Evolutionary conservation across 768 basidiomycete species (phyloP), one percentile per base, ranked within the genome.

Genomic region (Calocybe indica): DNA sequence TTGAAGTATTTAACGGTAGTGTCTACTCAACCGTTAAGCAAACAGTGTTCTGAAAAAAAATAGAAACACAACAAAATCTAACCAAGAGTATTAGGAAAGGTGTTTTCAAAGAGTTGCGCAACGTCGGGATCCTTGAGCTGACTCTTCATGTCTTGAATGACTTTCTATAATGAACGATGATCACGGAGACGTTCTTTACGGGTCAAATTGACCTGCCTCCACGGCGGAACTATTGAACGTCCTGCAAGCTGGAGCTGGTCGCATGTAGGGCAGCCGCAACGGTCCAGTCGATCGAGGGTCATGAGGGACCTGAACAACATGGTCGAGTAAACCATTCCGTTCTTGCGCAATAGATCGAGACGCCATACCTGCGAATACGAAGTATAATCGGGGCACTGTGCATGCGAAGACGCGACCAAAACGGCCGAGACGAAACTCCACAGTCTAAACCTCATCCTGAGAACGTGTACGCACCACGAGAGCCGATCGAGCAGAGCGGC

Each of bases 1-100:
- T 73, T 81, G 62, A 81, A 88, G 58, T 88, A 91, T 59, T 78
- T 82, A 48, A 91, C 82, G 6, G 88, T 88, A 3, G 87, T 89
- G 56, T 90, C 88, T 87, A 4, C 22, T 22, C 22, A 49, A 13
- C 33, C 31, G 28, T 12, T 12, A 32, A 47, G 37, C 45, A 43
- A 36, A 7, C 47, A 22, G 43, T 45, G 15, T 46, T 22, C 30
- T 35, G 15, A 28, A 12, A 48, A 33, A 37, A 30, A 12, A 9
- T 5, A 13, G 6, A 36, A 41, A 22, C 22, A 22, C 22, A 22
- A 4, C 22, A 9, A 31, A 7, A 30, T 58, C 70, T 49, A 53
- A 85, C 85, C 87, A 39, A 90, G 74, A 0, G 88, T 90, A 55
- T 88, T 88, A 3, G 88, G 88, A 58, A 88, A 88, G 1, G 87